These are phyloP conservation scores for Scutellaria baicalensis DNA, from an alignment of 257 asterid genomes.

Conservation along the genomic window DNA sequence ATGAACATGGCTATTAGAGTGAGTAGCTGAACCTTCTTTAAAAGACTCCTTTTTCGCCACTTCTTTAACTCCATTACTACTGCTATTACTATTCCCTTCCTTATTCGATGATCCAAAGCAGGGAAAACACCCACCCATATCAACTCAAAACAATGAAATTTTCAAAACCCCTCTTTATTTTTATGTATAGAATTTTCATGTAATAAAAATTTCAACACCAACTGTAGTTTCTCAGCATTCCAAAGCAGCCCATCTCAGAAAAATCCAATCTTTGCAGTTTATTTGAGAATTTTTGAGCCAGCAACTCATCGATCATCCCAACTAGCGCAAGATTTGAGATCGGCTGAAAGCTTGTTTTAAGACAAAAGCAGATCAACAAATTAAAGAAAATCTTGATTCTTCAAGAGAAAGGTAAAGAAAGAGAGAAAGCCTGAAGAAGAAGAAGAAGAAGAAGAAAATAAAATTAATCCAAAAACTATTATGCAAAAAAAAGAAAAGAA, in stretches of 20 bases:
- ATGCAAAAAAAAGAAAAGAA: background rate
- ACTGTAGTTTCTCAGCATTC: conserved; percentile 28
- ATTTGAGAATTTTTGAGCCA: conserved; percentile 25
- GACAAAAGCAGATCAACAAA: conserved; percentile 79
- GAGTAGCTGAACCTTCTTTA: conserved; percentile 56
- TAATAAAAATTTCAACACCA: conserved; percentile 16
- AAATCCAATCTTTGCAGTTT: conserved; percentile 41
- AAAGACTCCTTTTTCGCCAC: conserved; percentile 57
- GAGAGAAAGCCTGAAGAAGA: conserved; percentile 11
- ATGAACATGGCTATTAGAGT: conserved; percentile 39
- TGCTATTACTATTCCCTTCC: conserved; percentile 21
- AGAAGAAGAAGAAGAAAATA: conserved; percentile 12
- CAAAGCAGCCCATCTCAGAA: conserved; percentile 40
- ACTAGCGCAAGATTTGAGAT: conserved; percentile 40
- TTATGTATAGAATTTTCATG: conserved; percentile 8
- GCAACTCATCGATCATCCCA: conserved; percentile 39
- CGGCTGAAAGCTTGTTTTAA: conserved; percentile 29
- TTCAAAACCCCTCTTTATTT: conserved; percentile 16
- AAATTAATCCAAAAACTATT: conserved; percentile 13
- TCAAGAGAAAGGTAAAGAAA: conserved; percentile 39
- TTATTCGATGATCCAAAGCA: conserved; percentile 78
- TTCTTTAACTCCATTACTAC: conserved; percentile 46
- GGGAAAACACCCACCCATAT: conserved; percentile 85
- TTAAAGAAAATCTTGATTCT: conserved; percentile 54
- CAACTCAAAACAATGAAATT: conserved; percentile 33